These are phyloP conservation scores for Lachancea lanzarotensis DNA, from an alignment of 805 yeast species.

Conservation along the genomic window DNA sequence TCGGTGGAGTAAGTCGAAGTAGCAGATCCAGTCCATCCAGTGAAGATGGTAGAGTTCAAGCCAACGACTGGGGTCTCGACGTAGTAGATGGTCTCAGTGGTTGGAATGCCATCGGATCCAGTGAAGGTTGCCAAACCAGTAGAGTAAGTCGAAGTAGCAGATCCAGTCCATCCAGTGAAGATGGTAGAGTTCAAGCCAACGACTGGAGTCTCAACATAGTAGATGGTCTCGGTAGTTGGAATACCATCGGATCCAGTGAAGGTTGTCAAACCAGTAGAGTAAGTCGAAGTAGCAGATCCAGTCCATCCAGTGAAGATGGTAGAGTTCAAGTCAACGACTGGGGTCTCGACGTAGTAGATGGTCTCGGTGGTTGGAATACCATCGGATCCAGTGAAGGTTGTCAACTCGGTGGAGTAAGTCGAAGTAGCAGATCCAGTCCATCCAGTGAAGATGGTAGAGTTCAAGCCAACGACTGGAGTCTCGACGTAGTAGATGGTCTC, in stretches of 20 bases:
- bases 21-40: constrained; percentile 8
- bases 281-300: constrained; percentile 8
- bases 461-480: constrained; percentile 8
- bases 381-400: constrained; percentile 2
- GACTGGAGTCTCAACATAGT: constrained; percentile 4
- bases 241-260: constrained; percentile 5
- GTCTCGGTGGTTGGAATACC: constrained; percentile 1
- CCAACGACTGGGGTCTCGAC: constrained; percentile 6
- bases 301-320: constrained; percentile 5
- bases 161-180: constrained; percentile 9
- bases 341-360: not conserved
- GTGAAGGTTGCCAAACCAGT: constrained; percentile 2
- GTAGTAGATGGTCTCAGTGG: not conserved
- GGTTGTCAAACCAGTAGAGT: constrained; percentile 1
- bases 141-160: constrained; percentile 6
- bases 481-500: not conserved
- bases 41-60: not conserved
- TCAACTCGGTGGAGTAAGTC: constrained; percentile 5
- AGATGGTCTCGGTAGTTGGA: not conserved
- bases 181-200: constrained; percentile 1
- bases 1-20: constrained; percentile 8
- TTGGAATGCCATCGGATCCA: constrained; percentile 2
- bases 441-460: not conserved
- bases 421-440: constrained; percentile 10
- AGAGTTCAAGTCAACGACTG: constrained; percentile 6